Conservation (phyloP, 2,329 filamentous ascomycete species). For the Stemphylium beticola region DNA sequence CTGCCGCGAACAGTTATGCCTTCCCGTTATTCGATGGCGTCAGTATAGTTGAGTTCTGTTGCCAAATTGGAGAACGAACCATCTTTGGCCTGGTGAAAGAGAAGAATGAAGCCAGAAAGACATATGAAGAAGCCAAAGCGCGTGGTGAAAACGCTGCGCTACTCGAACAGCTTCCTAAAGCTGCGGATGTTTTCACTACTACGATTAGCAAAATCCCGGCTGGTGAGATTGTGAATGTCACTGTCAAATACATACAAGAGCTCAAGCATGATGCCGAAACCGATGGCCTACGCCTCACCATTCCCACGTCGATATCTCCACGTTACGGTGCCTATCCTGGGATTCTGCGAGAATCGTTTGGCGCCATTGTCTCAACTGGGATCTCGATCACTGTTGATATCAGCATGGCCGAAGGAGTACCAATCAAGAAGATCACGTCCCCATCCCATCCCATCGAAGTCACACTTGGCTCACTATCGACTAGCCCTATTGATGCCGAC, state of each 20-base stretch:
- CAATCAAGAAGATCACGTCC: slow-evolving; percentile 10
- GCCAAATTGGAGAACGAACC: slow-evolving; percentile 3
- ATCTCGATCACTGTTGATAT: slow-evolving; percentile 11
- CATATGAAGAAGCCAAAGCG: slow-evolving; percentile 4
- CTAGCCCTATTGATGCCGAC: neutral
- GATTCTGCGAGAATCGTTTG: neutral
- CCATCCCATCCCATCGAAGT: slow-evolving; percentile 12
- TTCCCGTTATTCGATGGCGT: slow-evolving; percentile 10
- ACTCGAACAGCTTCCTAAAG: slow-evolving; percentile 6
- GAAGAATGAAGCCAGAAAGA: slow-evolving; percentile 6
- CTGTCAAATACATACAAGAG: slow-evolving; percentile 12
- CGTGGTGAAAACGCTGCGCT: slow-evolving; percentile 7
- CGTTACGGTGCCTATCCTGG: slow-evolving; percentile 4
- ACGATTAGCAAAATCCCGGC: slow-evolving; percentile 1
- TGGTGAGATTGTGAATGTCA: neutral
- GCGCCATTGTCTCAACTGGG: neutral
- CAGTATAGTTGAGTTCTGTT: slow-evolving; percentile 11
- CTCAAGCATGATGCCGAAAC: slow-evolving; percentile 11
- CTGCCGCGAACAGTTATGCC: neutral
- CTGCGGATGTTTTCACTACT: slow-evolving; percentile 12
- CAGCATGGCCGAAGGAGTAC: neutral
- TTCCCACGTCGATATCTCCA: slow-evolving; percentile 1
- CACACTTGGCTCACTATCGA: slow-evolving; percentile 6
- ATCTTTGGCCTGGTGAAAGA: slow-evolving; percentile 14
- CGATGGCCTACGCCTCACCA: slow-evolving; percentile 9